phyloP scores from a whole-genome alignment of 2,329 filamentous ascomycete species.

The Fusarium sp. region DNA sequence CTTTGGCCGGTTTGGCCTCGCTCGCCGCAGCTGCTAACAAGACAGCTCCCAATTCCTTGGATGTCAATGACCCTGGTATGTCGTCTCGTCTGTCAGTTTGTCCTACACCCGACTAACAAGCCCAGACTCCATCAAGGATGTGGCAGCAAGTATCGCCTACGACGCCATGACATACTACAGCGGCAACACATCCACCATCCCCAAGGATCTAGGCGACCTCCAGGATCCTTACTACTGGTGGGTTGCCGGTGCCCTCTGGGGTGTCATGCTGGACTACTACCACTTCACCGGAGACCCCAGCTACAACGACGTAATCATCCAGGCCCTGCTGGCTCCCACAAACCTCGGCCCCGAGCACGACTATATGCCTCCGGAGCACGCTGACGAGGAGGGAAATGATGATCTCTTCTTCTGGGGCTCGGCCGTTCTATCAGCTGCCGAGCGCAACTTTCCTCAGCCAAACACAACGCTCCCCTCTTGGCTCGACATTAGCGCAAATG shows the following conservation, averaged over 20 bases:
- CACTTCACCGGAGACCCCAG: slow-evolving; percentile 72
- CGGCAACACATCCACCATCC: slow-evolving; percentile 68
- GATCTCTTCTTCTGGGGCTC: slow-evolving; percentile 83
- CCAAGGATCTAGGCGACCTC: slow-evolving; percentile 70
- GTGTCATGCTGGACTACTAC: slow-evolving; percentile 77
- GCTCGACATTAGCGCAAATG: slow-evolving; percentile 75
- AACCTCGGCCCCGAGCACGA: slow-evolving; percentile 69
- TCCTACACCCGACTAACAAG: slow-evolving; percentile 14
- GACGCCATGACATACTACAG: slow-evolving; percentile 74
- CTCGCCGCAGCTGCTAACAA: slow-evolving; percentile 27
- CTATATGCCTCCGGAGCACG: slow-evolving; percentile 69
- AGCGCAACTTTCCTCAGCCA: slow-evolving; percentile 74
- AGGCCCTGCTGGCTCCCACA: slow-evolving; percentile 67
- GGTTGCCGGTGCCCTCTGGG: slow-evolving; percentile 74
- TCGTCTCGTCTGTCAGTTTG: not conserved
- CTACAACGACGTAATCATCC: slow-evolving; percentile 70
- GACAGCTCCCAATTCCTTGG: slow-evolving; percentile 34
- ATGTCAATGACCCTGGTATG: slow-evolving; percentile 37
- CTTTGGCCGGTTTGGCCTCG: slow-evolving; percentile 29
- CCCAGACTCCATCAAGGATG: slow-evolving; percentile 71
- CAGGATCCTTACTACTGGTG: slow-evolving; percentile 77
- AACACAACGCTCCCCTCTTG: slow-evolving; percentile 69
- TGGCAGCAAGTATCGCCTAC: slow-evolving; percentile 70
- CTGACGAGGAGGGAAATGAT: slow-evolving; percentile 76
- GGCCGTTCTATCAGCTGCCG: slow-evolving; percentile 74